Percentiles rank a stretch among this genome's conserved stretches.
Conservation (phyloP, 2,329 filamentous ascomycete genomes). For the Penicillium hordei region DNA sequence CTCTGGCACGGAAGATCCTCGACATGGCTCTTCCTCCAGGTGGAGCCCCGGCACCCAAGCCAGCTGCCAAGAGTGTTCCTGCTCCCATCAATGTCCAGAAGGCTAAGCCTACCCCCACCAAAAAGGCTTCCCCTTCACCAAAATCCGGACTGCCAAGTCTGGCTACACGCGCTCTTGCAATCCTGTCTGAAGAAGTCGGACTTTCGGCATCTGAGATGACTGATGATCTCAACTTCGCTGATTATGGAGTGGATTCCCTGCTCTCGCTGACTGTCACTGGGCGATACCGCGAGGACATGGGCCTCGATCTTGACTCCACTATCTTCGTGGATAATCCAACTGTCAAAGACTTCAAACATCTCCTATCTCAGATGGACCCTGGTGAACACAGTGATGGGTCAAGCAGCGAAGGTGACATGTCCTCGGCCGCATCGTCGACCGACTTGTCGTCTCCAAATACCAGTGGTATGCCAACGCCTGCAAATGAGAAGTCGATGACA, state of each 20-base stretch:
- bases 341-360: constrained; percentile 60
- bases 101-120: constrained; percentile 24
- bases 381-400: constrained; percentile 32
- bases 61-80: constrained; percentile 23
- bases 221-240: constrained; percentile 61
- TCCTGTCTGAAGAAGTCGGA: constrained; percentile 51
- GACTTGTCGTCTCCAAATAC: constrained; percentile 37
- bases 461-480: constrained; percentile 32
- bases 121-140: constrained; percentile 28
- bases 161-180: constrained; percentile 37
- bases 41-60: constrained; percentile 25
- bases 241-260: constrained; percentile 62
- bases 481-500: constrained; percentile 28
- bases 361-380: constrained; percentile 45
- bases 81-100: constrained; percentile 32
- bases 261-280: constrained; percentile 62
- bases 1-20: constrained; percentile 41
- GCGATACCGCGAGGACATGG: constrained; percentile 61
- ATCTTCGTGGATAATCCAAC: constrained; percentile 62
- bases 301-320: constrained; percentile 59
- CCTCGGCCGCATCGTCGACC: constrained; percentile 32
- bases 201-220: constrained; percentile 59
- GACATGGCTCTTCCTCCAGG: constrained; percentile 43
- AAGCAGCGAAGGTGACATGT: constrained; percentile 31
- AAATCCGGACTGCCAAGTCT: constrained; percentile 35